phyloP scores from a whole-genome alignment of 106 monocot genomes.

The Dioscorea alata region DNA sequence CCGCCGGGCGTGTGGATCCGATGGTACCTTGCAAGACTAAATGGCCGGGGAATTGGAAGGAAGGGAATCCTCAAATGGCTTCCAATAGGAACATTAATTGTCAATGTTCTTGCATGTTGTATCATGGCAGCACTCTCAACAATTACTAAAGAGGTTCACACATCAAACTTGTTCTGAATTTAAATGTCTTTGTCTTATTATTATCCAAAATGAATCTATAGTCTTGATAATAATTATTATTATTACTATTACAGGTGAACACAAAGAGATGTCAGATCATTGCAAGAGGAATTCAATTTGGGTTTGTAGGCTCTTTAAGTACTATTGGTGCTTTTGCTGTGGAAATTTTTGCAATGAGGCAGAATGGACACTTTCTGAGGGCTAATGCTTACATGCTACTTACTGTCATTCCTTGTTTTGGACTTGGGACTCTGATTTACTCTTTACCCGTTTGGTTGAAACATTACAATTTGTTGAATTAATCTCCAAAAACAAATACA shows the following conservation, averaged over 20 bases:
- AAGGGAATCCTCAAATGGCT: conserved; percentile 55
- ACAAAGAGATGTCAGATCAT: conserved; percentile 38
- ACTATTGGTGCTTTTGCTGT: conserved; percentile 86
- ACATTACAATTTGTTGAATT: conserved; percentile 40
- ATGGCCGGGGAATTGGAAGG: conserved; percentile 72
- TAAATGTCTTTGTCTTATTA: neutral
- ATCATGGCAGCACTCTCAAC: conserved; percentile 71
- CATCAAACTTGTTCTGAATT: neutral
- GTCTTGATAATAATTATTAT: too few relatives aligned
- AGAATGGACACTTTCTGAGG: conserved; percentile 48
- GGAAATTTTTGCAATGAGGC: conserved; percentile 79
- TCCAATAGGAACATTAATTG: conserved; percentile 70
- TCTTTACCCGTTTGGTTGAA: conserved; percentile 78
- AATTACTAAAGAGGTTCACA: conserved; percentile 38
- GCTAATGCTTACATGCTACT: conserved; percentile 39
- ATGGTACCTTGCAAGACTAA: conserved; percentile 82
- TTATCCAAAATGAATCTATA: neutral
- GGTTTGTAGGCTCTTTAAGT: conserved; percentile 87
- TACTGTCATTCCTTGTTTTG: conserved; percentile 64
- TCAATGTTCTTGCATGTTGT: conserved; percentile 73
- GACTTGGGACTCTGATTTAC: conserved; percentile 65
- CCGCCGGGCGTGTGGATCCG: conserved; percentile 83
- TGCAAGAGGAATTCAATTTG: conserved; percentile 63
- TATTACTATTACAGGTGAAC: conserved; percentile 39
- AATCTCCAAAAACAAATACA: neutral